A percentile compares a stretch with the other conserved stretches of the same genome.
phyloP scores from a whole-genome alignment of 1,284 basidiomycete species.

The Vanrija humicola region DNA sequence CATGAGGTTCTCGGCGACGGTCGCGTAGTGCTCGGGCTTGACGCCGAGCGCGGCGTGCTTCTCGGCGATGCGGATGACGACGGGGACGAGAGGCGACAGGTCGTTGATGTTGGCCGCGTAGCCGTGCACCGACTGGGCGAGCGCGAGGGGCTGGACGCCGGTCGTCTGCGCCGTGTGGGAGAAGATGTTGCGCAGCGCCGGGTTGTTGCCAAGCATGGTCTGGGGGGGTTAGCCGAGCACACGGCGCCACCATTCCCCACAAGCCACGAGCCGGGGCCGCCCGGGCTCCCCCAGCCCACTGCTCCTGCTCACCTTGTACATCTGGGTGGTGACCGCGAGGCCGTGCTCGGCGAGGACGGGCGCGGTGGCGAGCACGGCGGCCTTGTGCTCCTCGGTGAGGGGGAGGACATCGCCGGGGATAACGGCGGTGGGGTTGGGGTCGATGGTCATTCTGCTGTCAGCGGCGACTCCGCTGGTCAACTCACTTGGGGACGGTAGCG shows the following conservation, averaged over 20 bases:
- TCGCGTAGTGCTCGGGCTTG: conserved; percentile 33
- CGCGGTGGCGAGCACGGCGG: conserved; percentile 32
- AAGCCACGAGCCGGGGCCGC: too few relatives aligned
- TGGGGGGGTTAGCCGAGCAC: conserved; percentile 5
- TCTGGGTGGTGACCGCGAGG: conserved; percentile 29
- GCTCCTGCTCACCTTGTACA: conserved; percentile 21
- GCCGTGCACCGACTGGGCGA: conserved; percentile 34
- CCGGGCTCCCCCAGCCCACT: neutral
- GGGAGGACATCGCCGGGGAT: conserved; percentile 18
- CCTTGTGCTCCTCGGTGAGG: conserved; percentile 31
- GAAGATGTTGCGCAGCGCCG: conserved; percentile 34
- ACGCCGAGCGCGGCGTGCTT: conserved; percentile 39
- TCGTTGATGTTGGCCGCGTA: conserved; percentile 42
- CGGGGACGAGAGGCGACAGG: conserved; percentile 30
- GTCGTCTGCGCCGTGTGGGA: conserved; percentile 26
- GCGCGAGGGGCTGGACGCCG: conserved; percentile 29
- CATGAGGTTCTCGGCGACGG: conserved; percentile 36
- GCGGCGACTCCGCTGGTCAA: too few relatives aligned
- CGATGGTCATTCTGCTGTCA: too few relatives aligned
- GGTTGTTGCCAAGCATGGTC: conserved; percentile 33
- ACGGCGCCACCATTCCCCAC: too few relatives aligned
- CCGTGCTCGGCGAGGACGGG: conserved; percentile 37
- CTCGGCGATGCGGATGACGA: conserved; percentile 35
- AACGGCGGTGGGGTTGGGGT: too few relatives aligned
- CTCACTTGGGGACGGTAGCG: too few relatives aligned